Percentiles rank a stretch among this genome's conserved stretches.
phyloP scores from a whole-genome alignment of 1,284 basidiomycete species.

The Pyrrhoderma noxium region DNA sequence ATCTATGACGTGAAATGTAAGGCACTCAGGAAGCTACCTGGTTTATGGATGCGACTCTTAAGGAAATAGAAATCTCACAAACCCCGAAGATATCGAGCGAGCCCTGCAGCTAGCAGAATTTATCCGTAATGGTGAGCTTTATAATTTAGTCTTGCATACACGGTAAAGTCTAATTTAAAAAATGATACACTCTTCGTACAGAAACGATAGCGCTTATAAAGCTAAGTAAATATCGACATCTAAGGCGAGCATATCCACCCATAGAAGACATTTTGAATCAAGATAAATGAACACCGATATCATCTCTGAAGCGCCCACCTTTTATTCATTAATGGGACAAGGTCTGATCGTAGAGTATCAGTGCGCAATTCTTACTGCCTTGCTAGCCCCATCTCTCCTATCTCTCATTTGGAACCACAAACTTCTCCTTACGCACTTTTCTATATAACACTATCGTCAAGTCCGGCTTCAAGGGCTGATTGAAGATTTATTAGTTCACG shows the following conservation, averaged over 20 bases:
- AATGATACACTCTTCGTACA: constrained; percentile 26
- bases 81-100: constrained; percentile 69
- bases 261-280: neutral
- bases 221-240: constrained; percentile 78
- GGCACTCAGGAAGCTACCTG: neutral
- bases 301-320: no score
- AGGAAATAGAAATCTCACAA: constrained; percentile 70
- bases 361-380: no score
- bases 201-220: constrained; percentile 84
- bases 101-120: constrained; percentile 78
- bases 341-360: no score
- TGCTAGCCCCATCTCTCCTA: no score
- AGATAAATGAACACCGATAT: no score
- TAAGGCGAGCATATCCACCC: constrained; percentile 60
- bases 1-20: neutral
- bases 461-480: no score
- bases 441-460: no score
- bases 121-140: constrained; percentile 76
- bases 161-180: neutral
- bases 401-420: no score
- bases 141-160: neutral
- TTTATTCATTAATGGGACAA: no score
- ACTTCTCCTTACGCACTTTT: no score
- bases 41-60: constrained; percentile 1
- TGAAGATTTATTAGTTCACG: no score